phyloP scores from a whole-genome alignment of 2,329 filamentous ascomycete genomes.

The Talaromyces sp. region DNA sequence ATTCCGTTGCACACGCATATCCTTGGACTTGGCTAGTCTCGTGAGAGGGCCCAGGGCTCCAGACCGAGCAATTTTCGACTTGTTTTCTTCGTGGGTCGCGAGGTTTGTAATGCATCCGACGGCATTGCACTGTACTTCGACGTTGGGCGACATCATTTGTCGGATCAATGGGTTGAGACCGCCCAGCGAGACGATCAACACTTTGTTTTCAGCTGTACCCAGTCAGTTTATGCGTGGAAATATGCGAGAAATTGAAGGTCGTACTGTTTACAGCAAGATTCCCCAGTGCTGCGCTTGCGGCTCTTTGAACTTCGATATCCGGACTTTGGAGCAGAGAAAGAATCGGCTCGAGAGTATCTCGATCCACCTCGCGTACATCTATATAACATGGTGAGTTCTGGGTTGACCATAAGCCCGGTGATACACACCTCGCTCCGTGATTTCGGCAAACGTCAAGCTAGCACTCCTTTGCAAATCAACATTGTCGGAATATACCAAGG shows the following conservation, averaged over 20 bases:
- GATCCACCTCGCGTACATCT: conserved; percentile 97
- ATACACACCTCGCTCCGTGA: conserved; percentile 82
- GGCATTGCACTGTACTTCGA: conserved; percentile 98
- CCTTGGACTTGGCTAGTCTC: conserved; percentile 88
- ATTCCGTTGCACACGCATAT: conserved; percentile 97
- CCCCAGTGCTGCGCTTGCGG: conserved; percentile 89
- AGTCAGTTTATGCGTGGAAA: conserved; percentile 4
- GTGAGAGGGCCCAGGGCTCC: conserved; percentile 89
- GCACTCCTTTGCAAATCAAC: conserved; percentile 96
- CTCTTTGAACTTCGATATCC: conserved; percentile 95
- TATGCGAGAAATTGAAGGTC: conserved; percentile 26
- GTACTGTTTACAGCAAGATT: conserved; percentile 96
- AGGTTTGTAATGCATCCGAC: conserved; percentile 98
- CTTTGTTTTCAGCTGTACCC: conserved; percentile 87
- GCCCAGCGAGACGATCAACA: conserved; percentile 87
- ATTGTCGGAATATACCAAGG: conserved; percentile 96
- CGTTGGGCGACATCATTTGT: conserved; percentile 97
- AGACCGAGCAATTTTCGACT: conserved; percentile 94
- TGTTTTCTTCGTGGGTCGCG: conserved; percentile 98
- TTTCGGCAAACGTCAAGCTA: conserved; percentile 97
- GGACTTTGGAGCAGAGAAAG: conserved; percentile 90
- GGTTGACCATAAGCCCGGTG: not conserved
- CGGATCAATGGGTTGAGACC: conserved; percentile 88
- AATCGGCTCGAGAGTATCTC: conserved; percentile 92
- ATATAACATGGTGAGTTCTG: conserved; percentile 2